phyloP scores from a whole-genome alignment of 2,329 filamentous ascomycete genomes.

The Hypoxylon sp. region DNA sequence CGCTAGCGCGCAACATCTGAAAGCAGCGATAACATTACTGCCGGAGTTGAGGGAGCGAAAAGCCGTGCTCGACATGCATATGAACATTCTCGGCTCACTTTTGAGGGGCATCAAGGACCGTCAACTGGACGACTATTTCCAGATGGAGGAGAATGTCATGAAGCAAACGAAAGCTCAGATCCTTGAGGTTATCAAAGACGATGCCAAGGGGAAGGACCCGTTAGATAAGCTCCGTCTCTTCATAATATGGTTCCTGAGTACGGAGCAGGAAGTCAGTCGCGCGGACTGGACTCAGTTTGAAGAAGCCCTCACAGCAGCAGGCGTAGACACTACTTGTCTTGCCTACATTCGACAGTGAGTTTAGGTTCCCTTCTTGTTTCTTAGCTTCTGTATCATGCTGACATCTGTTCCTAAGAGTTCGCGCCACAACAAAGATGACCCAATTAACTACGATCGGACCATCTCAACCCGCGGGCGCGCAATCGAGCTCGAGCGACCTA shows the following conservation, averaged over 20 bases:
- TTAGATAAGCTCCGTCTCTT: conserved; percentile 93
- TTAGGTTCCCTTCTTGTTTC: neutral
- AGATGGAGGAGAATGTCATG: conserved; percentile 91
- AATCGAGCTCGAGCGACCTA: conserved; percentile 77
- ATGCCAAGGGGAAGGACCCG: conserved; percentile 84
- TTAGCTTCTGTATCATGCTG: conserved; percentile 6
- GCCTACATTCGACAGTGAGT: conserved; percentile 87
- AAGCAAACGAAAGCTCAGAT: conserved; percentile 93
- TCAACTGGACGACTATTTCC: conserved; percentile 95
- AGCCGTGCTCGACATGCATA: conserved; percentile 95
- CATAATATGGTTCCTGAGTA: conserved; percentile 96
- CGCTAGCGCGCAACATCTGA: conserved; percentile 92
- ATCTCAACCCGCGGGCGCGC: conserved; percentile 71
- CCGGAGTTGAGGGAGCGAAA: conserved; percentile 95
- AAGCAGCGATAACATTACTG: conserved; percentile 92
- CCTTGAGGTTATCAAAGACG: conserved; percentile 85
- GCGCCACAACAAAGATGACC: conserved; percentile 96
- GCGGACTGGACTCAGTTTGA: conserved; percentile 89
- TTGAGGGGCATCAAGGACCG: conserved; percentile 88
- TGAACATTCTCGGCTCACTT: conserved; percentile 91
- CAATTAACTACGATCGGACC: conserved; percentile 94
- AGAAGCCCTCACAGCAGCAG: conserved; percentile 81
- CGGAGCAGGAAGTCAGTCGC: conserved; percentile 87
- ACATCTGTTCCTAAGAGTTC: conserved; percentile 70
- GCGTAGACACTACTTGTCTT: conserved; percentile 81